Percentiles rank a stretch among this genome's conserved stretches.
These are phyloP conservation scores for Pseudocercospora eumusae DNA, from an alignment of 2,329 filamentous ascomycete genomes.

Conservation along the genomic window DNA sequence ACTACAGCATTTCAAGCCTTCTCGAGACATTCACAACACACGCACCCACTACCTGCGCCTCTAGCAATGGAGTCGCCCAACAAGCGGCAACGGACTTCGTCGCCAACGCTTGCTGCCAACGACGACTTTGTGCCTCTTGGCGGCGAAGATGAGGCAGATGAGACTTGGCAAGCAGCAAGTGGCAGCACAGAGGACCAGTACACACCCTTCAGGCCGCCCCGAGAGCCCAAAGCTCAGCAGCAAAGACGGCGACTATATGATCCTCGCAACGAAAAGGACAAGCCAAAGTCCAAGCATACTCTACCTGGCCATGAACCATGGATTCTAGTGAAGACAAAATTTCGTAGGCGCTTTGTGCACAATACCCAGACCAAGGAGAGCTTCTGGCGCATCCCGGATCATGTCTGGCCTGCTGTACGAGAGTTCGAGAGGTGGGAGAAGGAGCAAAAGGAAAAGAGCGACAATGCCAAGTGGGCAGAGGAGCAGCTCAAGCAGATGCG, in stretches of 20 bases:
- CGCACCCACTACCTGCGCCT: no score
- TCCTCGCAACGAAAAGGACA: slow-evolving; percentile 58
- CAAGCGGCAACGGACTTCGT: slow-evolving; percentile 32
- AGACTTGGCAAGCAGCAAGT: slow-evolving; percentile 7
- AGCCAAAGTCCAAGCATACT: slow-evolving; percentile 73
- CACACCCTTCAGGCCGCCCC: slow-evolving; percentile 15
- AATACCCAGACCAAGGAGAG: slow-evolving; percentile 84
- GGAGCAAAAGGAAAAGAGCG: slow-evolving; percentile 57
- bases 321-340: slow-evolving; percentile 90
- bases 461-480: slow-evolving; percentile 39
- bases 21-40: neutral
- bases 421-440: slow-evolving; percentile 72
- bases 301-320: slow-evolving; percentile 85
- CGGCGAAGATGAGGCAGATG: slow-evolving; percentile 25
- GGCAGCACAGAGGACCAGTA: slow-evolving; percentile 12
- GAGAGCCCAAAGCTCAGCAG: slow-evolving; percentile 8
- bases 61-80: slow-evolving; percentile 34
- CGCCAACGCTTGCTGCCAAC: slow-evolving; percentile 24
- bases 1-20: neutral
- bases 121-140: slow-evolving; percentile 35
- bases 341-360: slow-evolving; percentile 85
- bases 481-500: slow-evolving; percentile 37
- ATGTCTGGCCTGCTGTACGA: slow-evolving; percentile 73
- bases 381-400: slow-evolving; percentile 91
- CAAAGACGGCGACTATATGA: slow-evolving; percentile 17